Base-by-base conservation (phyloP, 2,329 filamentous ascomycete genomes). In the Beauveria rudraprayagi region DNA sequence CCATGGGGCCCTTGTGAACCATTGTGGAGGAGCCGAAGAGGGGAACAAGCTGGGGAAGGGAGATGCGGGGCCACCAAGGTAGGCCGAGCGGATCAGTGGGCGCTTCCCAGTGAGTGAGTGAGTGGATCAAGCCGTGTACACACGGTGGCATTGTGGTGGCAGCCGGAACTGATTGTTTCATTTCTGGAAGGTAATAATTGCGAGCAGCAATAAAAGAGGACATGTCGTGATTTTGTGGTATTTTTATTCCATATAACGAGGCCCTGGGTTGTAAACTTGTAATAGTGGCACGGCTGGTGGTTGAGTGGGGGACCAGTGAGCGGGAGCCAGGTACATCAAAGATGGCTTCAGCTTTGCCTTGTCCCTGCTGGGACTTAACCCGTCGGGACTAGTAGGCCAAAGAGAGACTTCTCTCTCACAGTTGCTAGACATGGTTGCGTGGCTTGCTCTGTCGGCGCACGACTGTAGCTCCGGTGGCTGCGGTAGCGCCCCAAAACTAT, bases 21-120 rank as follows among this genome's bases (percentile, higher is more conserved):
- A 53, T 55, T 53, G 52, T 61, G 59, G 59, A 61, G 56, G 48
- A 46, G 46, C 30, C 37, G 37, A 40, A 43, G 19, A n/a, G 37
- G 37, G 53, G 19, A 59, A 59, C 34, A 61, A 56, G 59, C 59
- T 51, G 51, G 59, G 59, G 51, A 51, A 43, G 24, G 26, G 17
- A 30, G 8, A 28, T 50, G 34, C 5, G 34, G 22, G 22, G 52
- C 17, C n/a, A 28, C 17, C n/a, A n/a, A n/a, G n/a, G n/a, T 14
- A 28, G 17, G 37, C 34, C 16, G 28, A 26, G 17, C 11, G 50
- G 30, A 22, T 22, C 50, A 16, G 48, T 34, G 28, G 48, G 48
- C 34, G 48, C 34, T 37, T 37, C 34, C 5, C 2, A 37, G 34
- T 37, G 11, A 37, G 34, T 37, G 34, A 37, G 34, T 37, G 11